Evolutionary conservation across 2,329 filamentous ascomycete genomes (phyloP).

Genomic region (Penicillium thymicola): DNA sequence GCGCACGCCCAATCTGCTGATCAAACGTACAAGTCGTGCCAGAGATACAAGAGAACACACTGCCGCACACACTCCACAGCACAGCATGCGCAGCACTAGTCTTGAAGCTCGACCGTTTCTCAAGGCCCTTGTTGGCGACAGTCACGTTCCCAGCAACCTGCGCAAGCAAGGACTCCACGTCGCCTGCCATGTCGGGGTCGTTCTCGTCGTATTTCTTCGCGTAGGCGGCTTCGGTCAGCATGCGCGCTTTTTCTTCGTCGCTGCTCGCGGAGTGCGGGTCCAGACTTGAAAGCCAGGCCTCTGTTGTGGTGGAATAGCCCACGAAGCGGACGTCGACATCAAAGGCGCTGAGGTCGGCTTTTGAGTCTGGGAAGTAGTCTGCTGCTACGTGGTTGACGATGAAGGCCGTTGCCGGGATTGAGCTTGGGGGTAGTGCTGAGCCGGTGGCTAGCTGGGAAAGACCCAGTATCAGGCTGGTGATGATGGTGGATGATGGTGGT

Average conservation of each 20-base stretch:
- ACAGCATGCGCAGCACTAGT: constrained; percentile 1
- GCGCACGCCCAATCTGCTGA: neutral
- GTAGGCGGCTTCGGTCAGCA: neutral
- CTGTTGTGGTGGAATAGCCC: neutral
- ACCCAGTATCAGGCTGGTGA: neutral
- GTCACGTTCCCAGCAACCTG: neutral
- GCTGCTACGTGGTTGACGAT: neutral
- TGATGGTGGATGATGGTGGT: neutral
- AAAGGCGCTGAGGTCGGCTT: neutral
- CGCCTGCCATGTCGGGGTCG: neutral
- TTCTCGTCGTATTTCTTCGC: neutral
- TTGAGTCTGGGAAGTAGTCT: constrained; percentile 1
- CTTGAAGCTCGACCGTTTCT: neutral
- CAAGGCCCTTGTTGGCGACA: neutral
- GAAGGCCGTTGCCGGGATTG: neutral
- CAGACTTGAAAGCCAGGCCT: neutral
- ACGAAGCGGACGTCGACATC: constrained; percentile 3
- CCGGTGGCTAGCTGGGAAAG: neutral
- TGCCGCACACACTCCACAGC: neutral
- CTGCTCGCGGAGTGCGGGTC: neutral
- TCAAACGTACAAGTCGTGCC: neutral
- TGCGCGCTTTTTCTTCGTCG: neutral
- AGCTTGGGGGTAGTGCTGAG: neutral
- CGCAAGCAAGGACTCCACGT: neutral
- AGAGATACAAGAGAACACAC: neutral